phyloP scores from a whole-genome alignment of 345 rosid genomes.

The Cochlearia excelsa region DNA sequence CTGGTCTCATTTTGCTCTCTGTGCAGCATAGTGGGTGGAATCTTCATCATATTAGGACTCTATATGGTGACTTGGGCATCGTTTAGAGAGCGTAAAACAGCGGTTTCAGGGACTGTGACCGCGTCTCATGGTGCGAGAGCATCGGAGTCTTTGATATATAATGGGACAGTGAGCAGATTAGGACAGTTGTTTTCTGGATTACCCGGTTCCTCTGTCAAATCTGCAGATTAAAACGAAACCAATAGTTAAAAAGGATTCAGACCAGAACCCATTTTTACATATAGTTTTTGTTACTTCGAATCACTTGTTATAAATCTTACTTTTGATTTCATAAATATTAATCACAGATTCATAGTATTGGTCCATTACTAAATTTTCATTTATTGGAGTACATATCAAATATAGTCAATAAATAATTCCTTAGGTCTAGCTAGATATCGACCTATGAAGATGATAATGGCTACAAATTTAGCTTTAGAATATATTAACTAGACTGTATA shows the following conservation, averaged over 20 bases:
- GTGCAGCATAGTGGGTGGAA: conserved; percentile 73
- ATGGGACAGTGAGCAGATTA: conserved; percentile 44
- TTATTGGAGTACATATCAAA: background rate
- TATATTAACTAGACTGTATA: background rate
- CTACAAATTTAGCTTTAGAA: background rate
- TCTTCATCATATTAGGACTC: conserved; percentile 71
- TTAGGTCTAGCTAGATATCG: background rate
- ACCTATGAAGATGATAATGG: conserved; percentile 9
- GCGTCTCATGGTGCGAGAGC: conserved; percentile 39
- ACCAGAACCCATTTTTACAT: conserved; percentile 17
- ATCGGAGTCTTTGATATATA: conserved; percentile 59
- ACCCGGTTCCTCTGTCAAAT: conserved; percentile 37
- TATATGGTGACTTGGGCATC: conserved; percentile 94
- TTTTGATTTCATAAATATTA: conserved; percentile 1
- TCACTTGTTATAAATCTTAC: background rate
- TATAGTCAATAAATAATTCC: background rate
- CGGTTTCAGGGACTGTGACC: conserved; percentile 26
- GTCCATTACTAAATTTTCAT: background rate
- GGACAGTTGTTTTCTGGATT: conserved; percentile 49
- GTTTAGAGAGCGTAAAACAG: conserved; percentile 48
- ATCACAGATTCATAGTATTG: conserved; percentile 7
- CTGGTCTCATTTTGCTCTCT: background rate
- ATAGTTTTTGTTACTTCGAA: background rate
- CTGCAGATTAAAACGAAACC: conserved; percentile 37
- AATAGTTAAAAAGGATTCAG: background rate